Evolutionary conservation across 768 basidiomycete genomes (phyloP), one percentile per base, ranked within the genome.

Genomic region (Coprinopsis strossmayeri): DNA sequence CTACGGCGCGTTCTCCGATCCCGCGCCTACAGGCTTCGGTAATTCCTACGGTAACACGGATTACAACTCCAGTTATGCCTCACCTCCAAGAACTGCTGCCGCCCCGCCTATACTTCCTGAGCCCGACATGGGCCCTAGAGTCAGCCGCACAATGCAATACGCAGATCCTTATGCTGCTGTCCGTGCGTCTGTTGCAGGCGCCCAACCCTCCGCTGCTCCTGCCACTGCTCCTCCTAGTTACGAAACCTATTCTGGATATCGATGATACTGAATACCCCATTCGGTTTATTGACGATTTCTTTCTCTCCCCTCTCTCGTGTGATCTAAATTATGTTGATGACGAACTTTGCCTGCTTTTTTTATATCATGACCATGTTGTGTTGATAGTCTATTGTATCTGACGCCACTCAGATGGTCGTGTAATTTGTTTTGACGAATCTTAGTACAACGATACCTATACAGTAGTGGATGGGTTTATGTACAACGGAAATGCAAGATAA

Each of bases 61-160:
- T n/a, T n/a, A n/a, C n/a, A n/a, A 66, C 63, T 24, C 54, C 12
- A 17, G 25, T 3, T 32, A 44, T 25, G 50, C 62, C 15, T 61
- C 64, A 3, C 65, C 66, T 38, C 55, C 60, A n/a, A 55, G 56
- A 12, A 32, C 53, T 45, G 55, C 53, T 35, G 57, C 57, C n/a
- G 65, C 61, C 2, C 58, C 76, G 1, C 58, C 72, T 13, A 51
- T 65, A 9, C 59, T 72, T 7, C 71, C 77, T 20, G 68, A 73
- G 40, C 63, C 63, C 51, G 72, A 77, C 49, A 61, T 70, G 26
- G 70, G 67, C 1, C 77, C 79, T 15, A 76, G 81, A 23, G 70
- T 92, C 32, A 92, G 90, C 64, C 69, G 91, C 61, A 94, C 92
- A 46, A 93, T 95, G 91, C 90, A 93, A 62, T 89, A 91, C 58